Conservation (phyloP, 2,329 filamentous ascomycete species). For the Cadophora sp. region DNA sequence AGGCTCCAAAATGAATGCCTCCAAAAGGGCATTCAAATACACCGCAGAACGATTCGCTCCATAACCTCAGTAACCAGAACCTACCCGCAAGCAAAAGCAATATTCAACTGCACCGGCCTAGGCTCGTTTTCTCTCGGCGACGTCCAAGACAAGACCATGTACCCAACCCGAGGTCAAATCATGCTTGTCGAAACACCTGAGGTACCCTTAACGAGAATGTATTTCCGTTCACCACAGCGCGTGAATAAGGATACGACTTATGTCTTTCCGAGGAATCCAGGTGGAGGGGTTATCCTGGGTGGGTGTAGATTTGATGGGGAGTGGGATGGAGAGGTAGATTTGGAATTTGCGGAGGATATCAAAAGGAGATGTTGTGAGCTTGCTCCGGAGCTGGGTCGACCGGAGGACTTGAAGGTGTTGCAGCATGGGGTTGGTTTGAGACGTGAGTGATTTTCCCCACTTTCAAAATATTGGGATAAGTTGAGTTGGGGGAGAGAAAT, state of each 20-base stretch:
- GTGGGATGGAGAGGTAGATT: conserved; percentile 44
- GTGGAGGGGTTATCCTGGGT: conserved; percentile 46
- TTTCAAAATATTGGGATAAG: background rate
- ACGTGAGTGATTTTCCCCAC: conserved; percentile 30
- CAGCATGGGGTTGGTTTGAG: conserved; percentile 46
- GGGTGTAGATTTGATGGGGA: conserved; percentile 45
- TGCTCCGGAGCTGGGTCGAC: conserved; percentile 44
- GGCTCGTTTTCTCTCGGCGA: conserved; percentile 38
- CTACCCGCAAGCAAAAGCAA: conserved; percentile 26
- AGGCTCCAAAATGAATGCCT: conserved; percentile 51
- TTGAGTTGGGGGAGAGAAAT: too few species aligned
- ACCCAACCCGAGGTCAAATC: conserved; percentile 44
- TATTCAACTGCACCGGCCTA: conserved; percentile 41
- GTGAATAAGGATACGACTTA: conserved; percentile 51
- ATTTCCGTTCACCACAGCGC: conserved; percentile 50
- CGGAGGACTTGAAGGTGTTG: conserved; percentile 45
- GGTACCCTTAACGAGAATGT: conserved; percentile 48
- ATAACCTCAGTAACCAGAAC: conserved; percentile 28
- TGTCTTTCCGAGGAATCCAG: conserved; percentile 51
- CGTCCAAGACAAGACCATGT: conserved; percentile 40
- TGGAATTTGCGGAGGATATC: conserved; percentile 45
- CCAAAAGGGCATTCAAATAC: conserved; percentile 31
- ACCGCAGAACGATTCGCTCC: conserved; percentile 25
- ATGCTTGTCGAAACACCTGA: conserved; percentile 48
- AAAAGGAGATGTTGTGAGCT: conserved; percentile 45